Conservation (phyloP, 768 basidiomycete species). For the Leccinum imitatum region DNA sequence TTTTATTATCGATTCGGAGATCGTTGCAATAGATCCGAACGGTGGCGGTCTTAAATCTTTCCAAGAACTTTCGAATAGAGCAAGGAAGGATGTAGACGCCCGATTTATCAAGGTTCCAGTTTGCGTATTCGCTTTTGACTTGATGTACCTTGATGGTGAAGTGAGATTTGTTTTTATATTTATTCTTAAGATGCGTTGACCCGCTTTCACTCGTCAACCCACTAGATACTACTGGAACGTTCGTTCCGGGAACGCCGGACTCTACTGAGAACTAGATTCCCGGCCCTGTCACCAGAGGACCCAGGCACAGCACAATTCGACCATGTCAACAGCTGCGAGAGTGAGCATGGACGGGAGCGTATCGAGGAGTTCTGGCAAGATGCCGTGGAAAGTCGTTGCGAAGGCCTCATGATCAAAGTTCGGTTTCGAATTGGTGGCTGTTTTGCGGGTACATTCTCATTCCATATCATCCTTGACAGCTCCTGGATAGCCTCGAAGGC, state of each 20-base stretch:
- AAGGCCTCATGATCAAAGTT: slow-evolving; percentile 95
- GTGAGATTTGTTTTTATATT: slow-evolving; percentile 41
- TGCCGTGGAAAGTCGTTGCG: slow-evolving; percentile 74
- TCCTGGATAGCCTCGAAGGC: slow-evolving; percentile 58
- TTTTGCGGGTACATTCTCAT: background rate
- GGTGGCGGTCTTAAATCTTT: slow-evolving; percentile 71
- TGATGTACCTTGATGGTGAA: slow-evolving; percentile 82
- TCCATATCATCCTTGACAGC: slow-evolving; percentile 36
- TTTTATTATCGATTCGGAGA: slow-evolving; percentile 84
- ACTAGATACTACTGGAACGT: slow-evolving; percentile 62
- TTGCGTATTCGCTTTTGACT: slow-evolving; percentile 84
- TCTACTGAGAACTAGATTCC: slow-evolving; percentile 63
- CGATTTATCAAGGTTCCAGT: slow-evolving; percentile 76
- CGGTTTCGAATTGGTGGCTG: slow-evolving; percentile 10
- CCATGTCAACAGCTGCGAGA: slow-evolving; percentile 74
- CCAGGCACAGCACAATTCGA: slow-evolving; percentile 56
- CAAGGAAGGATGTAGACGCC: slow-evolving; percentile 78
- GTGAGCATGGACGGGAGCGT: slow-evolving; percentile 55
- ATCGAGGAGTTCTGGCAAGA: slow-evolving; percentile 76
- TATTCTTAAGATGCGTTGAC: background rate
- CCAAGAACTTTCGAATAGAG: slow-evolving; percentile 83
- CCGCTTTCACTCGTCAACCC: slow-evolving; percentile 1
- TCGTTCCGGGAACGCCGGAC: slow-evolving; percentile 71
- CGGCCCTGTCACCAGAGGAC: slow-evolving; percentile 46
- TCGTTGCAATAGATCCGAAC: slow-evolving; percentile 74